phyloP scores from a whole-genome alignment of 1,284 basidiomycete species.

The Cutaneotrichosporon cutaneum region DNA sequence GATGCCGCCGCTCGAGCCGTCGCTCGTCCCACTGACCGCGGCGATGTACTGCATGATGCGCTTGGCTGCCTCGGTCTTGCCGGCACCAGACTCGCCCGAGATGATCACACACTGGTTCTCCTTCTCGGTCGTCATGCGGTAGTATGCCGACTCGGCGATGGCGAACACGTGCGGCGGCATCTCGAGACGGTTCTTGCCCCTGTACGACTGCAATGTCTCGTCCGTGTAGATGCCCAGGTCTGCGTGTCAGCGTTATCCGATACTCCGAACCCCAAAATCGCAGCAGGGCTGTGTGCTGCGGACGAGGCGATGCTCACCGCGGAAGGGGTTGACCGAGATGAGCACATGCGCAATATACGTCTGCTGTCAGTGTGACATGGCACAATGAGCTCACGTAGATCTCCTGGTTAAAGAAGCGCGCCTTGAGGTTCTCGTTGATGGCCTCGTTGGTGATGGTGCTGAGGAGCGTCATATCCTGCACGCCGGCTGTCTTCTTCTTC shows the following conservation, averaged over 20 bases:
- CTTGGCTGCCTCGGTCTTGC: conserved; percentile 96
- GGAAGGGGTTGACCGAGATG: conserved; percentile 98
- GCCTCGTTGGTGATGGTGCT: conserved; percentile 97
- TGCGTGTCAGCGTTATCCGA: conserved; percentile 40
- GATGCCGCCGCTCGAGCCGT: conserved; percentile 62
- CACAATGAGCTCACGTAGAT: conserved; percentile 66
- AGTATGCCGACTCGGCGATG: conserved; percentile 95
- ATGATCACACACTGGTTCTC: conserved; percentile 99
- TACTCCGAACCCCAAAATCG: neutral
- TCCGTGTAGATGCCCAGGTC: conserved; percentile 98
- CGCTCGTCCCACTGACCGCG: conserved; percentile 77
- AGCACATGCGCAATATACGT: conserved; percentile 98
- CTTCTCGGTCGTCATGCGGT: conserved; percentile 99
- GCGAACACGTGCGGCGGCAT: conserved; percentile 97
- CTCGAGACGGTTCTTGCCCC: conserved; percentile 97
- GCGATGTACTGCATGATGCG: conserved; percentile 99
- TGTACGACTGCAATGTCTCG: conserved; percentile 79
- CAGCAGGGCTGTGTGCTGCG: conserved; percentile 1
- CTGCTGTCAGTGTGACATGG: conserved; percentile 41
- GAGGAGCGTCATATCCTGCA: conserved; percentile 97
- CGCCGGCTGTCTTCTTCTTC: conserved; percentile 97
- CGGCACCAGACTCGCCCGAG: conserved; percentile 95
- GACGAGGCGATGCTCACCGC: conserved; percentile 60
- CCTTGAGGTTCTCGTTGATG: conserved; percentile 96
- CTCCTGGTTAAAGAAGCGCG: conserved; percentile 90